Evolutionary conservation across 345 rosid species (phyloP).

Genomic region (Salix suchowensis): DNA sequence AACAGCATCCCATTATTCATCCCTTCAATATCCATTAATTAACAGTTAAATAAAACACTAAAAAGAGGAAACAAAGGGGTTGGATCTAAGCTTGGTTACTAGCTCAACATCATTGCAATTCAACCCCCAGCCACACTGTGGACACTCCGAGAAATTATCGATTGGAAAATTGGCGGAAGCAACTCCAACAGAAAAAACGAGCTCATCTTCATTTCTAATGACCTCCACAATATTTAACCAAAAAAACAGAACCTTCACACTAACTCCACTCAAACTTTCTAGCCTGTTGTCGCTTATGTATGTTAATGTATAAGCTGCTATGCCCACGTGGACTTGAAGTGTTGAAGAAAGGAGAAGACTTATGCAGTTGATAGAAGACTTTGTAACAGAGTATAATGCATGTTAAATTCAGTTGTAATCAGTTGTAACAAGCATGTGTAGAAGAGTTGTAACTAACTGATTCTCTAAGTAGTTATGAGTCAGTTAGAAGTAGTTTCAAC

Average conservation of each 20-base stretch:
- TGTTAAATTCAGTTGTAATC: no score
- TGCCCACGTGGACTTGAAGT: no score
- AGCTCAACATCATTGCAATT: conserved; percentile 41
- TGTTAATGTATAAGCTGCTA: no score
- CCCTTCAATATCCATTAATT: not conserved
- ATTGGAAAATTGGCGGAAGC: conserved; percentile 73
- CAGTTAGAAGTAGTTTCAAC: no score
- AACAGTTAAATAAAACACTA: conserved; percentile 19
- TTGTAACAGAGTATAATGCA: no score
- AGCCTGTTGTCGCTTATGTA: conserved; percentile 60
- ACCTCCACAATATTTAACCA: conserved; percentile 97
- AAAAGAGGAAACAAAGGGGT: conserved; percentile 51
- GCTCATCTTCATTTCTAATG: conserved; percentile 47
- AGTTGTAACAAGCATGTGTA: no score
- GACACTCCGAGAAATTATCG: conserved; percentile 74
- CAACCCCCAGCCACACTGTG: conserved; percentile 95
- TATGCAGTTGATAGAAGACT: no score
- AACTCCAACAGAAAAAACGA: conserved; percentile 83
- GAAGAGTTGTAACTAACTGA: no score
- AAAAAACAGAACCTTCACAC: conserved; percentile 76
- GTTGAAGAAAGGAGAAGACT: no score
- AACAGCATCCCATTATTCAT: not conserved
- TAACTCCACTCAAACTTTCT: conserved; percentile 58
- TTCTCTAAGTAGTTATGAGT: no score
- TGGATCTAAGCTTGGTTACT: conserved; percentile 34